Evolutionary conservation across 2,329 filamentous ascomycete species (phyloP), one percentile per base, ranked within the genome.

Genomic region (Epichloe hybrida): DNA sequence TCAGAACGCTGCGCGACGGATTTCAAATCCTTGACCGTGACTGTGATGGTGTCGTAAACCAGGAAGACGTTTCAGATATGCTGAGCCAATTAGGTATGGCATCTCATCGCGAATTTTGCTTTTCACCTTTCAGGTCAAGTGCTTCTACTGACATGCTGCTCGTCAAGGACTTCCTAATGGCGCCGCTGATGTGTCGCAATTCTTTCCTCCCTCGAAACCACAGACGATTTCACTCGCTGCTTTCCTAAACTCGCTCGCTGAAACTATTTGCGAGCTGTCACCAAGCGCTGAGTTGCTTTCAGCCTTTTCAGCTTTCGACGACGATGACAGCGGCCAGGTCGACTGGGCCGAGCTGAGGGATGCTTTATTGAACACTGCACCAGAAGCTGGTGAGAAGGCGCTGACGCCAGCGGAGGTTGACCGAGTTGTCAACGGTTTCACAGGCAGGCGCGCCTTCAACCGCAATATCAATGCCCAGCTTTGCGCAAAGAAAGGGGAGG

Each of bases 241-340:
- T 3, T 98, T 95, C 64, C 76, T 98, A 21, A 91, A 88, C 62
- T 84, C 83, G 1, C 73, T 98, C 2, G 86, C 89, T 1, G 78
- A 80, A 9, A 77, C 86, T 2, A 73, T 97, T 3, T 79, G 81
- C 1, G 77, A 82, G 0, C 73, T 97, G 17, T 94, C 88, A 0
- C 83, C 86, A 0, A 79, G 81, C 21, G 77, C 81, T 15, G 93
- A 98, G 63, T 76, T 98, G 9, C 72, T 88, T 20, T 91, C 89
- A 1, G 93, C 93, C 0, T 91, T 98, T 58, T 88, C 88, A 2
- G 93, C 93, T 0, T 97, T 97, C 63, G 93, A 98, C 62, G 87
- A 95, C 55, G 89, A 95, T 55, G 93, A 98, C 64, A 93, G 86
- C 60, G 93, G 93, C 3, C 89, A 96, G 66, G 81, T 97, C 39